phyloP scores from a whole-genome alignment of 169 alveolate species.

The Neospora caninum region DNA sequence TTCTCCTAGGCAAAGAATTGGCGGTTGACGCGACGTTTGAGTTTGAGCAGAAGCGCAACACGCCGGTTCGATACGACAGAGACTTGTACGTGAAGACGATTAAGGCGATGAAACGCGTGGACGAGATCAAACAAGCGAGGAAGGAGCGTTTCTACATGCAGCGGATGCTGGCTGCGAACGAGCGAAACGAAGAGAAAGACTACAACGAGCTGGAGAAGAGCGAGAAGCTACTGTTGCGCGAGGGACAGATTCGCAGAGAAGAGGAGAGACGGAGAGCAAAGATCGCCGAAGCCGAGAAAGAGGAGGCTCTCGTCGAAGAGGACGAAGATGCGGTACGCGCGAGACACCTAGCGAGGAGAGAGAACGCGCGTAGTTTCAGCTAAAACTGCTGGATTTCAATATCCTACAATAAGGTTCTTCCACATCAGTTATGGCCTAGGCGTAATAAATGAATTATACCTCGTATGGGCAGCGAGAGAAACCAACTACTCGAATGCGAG shows the following conservation, averaged over 20 bases:
- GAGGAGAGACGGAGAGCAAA: background rate
- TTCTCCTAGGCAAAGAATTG: slow-evolving; percentile 93
- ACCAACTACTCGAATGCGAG: no score
- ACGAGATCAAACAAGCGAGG: slow-evolving; percentile 83
- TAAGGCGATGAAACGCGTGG: slow-evolving; percentile 95
- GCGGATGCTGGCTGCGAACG: slow-evolving; percentile 49
- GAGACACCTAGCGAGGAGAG: no score
- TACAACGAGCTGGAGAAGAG: slow-evolving; percentile 18
- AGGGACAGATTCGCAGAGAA: background rate
- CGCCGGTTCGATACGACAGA: slow-evolving; percentile 95
- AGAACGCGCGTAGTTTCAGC: no score
- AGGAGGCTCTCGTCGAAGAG: background rate
- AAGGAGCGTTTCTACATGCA: slow-evolving; percentile 62
- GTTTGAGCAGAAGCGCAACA: slow-evolving; percentile 96
- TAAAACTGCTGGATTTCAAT: no score
- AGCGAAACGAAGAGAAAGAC: background rate
- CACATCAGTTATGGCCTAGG: no score
- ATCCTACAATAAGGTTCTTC: no score
- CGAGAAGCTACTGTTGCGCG: slow-evolving; percentile 27
- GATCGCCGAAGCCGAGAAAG: background rate
- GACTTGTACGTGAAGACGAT: slow-evolving; percentile 94
- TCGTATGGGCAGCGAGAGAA: no score
- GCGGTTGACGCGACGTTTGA: slow-evolving; percentile 94
- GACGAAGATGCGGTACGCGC: slow-evolving; percentile 33
- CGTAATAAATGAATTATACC: no score